These are phyloP conservation scores for Penicillium desertorum DNA, from an alignment of 495 filamentous ascomycete genomes.

Conservation along the genomic window DNA sequence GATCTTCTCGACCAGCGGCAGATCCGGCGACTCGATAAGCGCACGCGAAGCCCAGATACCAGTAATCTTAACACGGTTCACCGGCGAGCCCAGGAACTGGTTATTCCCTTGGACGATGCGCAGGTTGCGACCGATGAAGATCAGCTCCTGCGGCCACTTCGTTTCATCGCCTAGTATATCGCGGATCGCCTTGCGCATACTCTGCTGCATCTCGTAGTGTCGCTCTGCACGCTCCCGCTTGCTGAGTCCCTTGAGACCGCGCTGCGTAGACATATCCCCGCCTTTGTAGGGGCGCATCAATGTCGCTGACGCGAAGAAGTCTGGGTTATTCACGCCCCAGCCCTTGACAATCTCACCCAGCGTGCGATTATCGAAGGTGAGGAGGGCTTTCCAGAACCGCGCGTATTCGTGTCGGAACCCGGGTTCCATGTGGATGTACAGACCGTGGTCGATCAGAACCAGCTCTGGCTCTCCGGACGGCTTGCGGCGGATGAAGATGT, in stretches of 20 bases:
- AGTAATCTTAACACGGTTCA: constrained; percentile 94
- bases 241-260: constrained; percentile 59
- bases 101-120: constrained; percentile 86
- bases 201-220: constrained; percentile 80
- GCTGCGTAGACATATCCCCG: constrained; percentile 65
- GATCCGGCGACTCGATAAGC: constrained; percentile 65
- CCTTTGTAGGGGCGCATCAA: constrained; percentile 88
- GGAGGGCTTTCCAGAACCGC: constrained; percentile 86
- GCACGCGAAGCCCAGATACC: constrained; percentile 84
- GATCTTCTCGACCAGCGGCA: constrained; percentile 55
- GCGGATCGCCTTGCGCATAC: constrained; percentile 78
- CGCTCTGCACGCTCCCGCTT: constrained; percentile 54
- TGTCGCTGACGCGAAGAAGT: constrained; percentile 88
- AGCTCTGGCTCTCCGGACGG: constrained; percentile 81
- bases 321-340: constrained; percentile 87
- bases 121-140: constrained; percentile 95
- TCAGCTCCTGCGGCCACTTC: constrained; percentile 88
- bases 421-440: constrained; percentile 88
- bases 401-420: constrained; percentile 87
- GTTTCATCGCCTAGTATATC: constrained; percentile 85
- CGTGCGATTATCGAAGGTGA: constrained; percentile 89
- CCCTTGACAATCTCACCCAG: constrained; percentile 64
- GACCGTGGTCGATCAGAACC: constrained; percentile 93
- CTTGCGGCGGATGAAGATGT: constrained; percentile 89
- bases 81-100: constrained; percentile 84